Evolutionary conservation across 306 rosid species (phyloP).

Genomic region (Oxytropis ochrocephala): DNA sequence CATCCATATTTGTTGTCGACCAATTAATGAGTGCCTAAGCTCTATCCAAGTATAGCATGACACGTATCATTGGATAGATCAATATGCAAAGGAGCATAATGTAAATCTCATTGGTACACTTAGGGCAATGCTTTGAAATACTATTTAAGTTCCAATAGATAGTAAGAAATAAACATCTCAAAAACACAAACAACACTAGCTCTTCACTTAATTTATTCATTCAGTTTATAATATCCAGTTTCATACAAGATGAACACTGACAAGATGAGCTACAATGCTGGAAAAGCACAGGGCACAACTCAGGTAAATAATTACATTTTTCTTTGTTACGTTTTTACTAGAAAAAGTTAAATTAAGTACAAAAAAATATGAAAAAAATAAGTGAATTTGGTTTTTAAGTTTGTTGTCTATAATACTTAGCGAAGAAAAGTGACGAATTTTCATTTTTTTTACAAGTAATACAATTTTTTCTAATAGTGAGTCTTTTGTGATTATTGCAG

Average conservation of each 20-base stretch:
- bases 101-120: not conserved
- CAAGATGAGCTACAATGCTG: conserved; percentile 36
- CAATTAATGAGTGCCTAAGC: too few relatives aligned
- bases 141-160: not conserved
- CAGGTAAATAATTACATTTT: conserved; percentile 23
- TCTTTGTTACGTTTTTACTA: too few relatives aligned
- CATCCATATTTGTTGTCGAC: too few relatives aligned
- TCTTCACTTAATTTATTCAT: not conserved
- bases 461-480: too few relatives aligned
- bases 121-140: not conserved
- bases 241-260: conserved; percentile 29
- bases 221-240: not conserved
- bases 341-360: too few relatives aligned
- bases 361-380: too few relatives aligned
- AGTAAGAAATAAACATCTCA: not conserved
- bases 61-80: not conserved
- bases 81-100: not conserved
- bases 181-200: not conserved
- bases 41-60: not conserved
- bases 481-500: conserved; percentile 24
- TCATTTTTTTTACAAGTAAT: too few relatives aligned
- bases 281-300: conserved; percentile 56
- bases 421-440: too few relatives aligned
- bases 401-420: too few relatives aligned
- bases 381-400: too few relatives aligned